phyloP scores from a whole-genome alignment of 805 yeast species.

The Sungouiozyma intestinalis region DNA sequence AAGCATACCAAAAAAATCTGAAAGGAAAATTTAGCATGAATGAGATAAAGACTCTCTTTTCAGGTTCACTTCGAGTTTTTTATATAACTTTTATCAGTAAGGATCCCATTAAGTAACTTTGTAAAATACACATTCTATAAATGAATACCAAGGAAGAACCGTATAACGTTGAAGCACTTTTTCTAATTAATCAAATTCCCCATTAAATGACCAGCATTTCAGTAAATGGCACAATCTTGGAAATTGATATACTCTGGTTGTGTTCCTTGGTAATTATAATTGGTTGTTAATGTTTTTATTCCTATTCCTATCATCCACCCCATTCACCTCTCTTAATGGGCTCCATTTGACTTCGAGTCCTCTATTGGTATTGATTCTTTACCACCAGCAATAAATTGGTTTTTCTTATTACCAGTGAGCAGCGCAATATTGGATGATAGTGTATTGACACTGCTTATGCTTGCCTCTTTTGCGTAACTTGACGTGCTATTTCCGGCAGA shows the following conservation, averaged over 20 bases:
- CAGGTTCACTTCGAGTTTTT: no score
- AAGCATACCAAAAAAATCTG: conserved; percentile 4
- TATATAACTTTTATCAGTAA: no score
- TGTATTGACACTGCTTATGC: not conserved
- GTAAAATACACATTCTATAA: not conserved
- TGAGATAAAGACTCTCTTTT: no score
- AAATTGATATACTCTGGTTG: no score
- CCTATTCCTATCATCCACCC: no score
- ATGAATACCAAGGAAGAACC: not conserved
- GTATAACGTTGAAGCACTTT: not conserved
- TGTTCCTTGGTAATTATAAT: no score
- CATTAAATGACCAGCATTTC: not conserved
- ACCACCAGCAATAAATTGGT: not conserved
- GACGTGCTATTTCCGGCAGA: not conserved
- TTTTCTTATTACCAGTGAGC: not conserved
- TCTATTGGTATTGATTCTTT: not conserved
- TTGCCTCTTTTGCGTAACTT: not conserved
- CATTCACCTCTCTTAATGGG: no score
- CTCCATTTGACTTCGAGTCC: not conserved
- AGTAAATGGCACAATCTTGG: not conserved
- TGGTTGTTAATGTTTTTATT: no score
- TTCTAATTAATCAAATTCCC: not conserved
- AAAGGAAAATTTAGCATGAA: conserved; percentile 1
- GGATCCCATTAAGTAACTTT: not conserved
- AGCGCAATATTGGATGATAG: not conserved